phyloP scores from a whole-genome alignment of 257 asterid genomes.

The Forsythia suspensa region DNA sequence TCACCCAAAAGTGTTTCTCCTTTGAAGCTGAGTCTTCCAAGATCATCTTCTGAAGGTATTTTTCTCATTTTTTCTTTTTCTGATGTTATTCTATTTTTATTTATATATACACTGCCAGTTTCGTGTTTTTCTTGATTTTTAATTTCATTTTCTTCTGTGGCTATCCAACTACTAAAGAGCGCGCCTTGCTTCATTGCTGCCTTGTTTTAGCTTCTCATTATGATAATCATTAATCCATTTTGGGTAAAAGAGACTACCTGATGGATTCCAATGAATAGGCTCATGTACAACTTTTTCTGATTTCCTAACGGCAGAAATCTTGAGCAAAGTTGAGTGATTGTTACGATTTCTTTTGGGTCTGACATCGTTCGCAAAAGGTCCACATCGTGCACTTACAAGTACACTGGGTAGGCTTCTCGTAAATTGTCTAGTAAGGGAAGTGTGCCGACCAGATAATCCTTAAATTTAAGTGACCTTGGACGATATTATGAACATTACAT shows the following conservation, averaged over 20 bases:
- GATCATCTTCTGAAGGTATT: slow-evolving; percentile 58
- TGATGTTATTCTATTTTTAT: neutral
- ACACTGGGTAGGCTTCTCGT: neutral
- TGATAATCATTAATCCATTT: neutral
- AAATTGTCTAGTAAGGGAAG: too few relatives aligned
- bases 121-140: slow-evolving; percentile 1
- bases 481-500: too few relatives aligned
- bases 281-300: neutral
- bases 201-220: neutral
- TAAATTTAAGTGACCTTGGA: too few relatives aligned
- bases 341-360: neutral
- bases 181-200: neutral
- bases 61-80: neutral
- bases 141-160: neutral
- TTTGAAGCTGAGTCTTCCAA: slow-evolving; percentile 23
- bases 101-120: neutral
- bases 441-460: too few relatives aligned
- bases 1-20: slow-evolving; percentile 24
- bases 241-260: neutral
- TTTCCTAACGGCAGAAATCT: neutral
- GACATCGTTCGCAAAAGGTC: neutral
- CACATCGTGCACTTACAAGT: neutral
- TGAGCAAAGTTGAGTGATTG: neutral
- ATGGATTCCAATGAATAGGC: neutral
- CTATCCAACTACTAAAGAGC: neutral